Evolutionary conservation across 2,329 filamentous ascomycete species (phyloP).

Genomic region (Helotiales sp.): DNA sequence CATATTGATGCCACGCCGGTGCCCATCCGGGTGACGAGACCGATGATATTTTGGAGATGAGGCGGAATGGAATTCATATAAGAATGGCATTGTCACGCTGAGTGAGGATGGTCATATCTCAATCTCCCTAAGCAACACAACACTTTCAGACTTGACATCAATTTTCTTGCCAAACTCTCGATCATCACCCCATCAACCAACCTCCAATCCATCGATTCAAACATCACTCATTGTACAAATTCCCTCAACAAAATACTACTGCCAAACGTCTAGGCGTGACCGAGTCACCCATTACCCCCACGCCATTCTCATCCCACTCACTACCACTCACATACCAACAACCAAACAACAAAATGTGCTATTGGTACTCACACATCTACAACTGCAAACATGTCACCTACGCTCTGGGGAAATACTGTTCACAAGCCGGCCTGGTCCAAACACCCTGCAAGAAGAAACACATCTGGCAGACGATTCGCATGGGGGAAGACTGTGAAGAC

Average conservation of each 20-base stretch:
- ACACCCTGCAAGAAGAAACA: conserved; percentile 39
- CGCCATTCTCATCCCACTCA: too few relatives aligned
- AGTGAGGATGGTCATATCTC: conserved; percentile 1
- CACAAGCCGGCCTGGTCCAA: conserved; percentile 36
- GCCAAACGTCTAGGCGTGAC: neutral
- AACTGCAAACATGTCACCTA: conserved; percentile 38
- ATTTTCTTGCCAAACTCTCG: neutral
- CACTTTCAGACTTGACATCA: neutral
- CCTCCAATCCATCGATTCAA: neutral
- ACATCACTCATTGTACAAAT: neutral
- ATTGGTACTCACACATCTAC: conserved; percentile 41
- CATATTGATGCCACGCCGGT: conserved; percentile 12
- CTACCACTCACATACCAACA: neutral
- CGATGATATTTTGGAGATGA: conserved; percentile 14
- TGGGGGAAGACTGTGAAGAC: conserved; percentile 39
- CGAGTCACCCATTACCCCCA: neutral
- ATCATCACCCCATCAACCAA: neutral
- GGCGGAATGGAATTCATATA: conserved; percentile 27
- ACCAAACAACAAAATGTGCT: conserved; percentile 35
- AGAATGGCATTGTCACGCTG: conserved; percentile 21
- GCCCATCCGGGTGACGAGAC: conserved; percentile 7
- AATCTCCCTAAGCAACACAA: neutral
- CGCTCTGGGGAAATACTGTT: conserved; percentile 40
- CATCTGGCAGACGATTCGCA: conserved; percentile 41
- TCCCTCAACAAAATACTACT: neutral